Base-by-base conservation (phyloP, 306 rosid genomes). In the Clitoria ternatea region DNA sequence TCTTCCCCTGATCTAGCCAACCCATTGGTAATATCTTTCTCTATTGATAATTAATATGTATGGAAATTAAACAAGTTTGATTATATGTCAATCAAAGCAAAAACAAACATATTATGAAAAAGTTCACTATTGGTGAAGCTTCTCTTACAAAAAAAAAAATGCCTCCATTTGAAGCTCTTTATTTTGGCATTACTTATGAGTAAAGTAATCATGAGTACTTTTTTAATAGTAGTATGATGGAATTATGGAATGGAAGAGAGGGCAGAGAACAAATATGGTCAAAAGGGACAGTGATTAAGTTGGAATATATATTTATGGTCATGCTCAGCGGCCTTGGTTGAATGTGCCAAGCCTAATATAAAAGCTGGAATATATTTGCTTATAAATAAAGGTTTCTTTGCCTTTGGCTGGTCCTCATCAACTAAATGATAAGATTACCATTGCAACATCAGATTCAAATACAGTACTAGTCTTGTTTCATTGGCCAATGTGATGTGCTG, bases 331-430 rank as follows among this genome's bases (percentile, higher is more conserved):
- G 79, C 71, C 36, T 57, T 57, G 56, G 24, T 75, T 66, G 45
- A 43, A 47, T 70, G 56, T 76, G 47, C 61, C 11, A 50, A 32
- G 45, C 42, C 47, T 15, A 61, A 61, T 20, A 48, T 33, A 9
- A 61, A 70, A 42, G 73, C 43, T 74, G 36, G 84, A 80, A 80
- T 80, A 80, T 79, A 62, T 76, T 37, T 61, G 48, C 36, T 69
- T 39, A 60, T 37, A 66, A 57, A 14, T 12, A 40, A 75, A 20
- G 75, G 52, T 70, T 47, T 66, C 26, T 48, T 63, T 54, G 32
- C 50, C 13, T 2, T 72, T 70, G 66, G 74, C 64, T 57, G 75
- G 74, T 63, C 60, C 66, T 70, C 11, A 63, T 70, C 49, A 66
- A 36, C 26, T 59, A 75, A 75, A 61, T 49, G 44, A 77, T 66